A percentile compares a stretch with the other conserved stretches of the same genome.
These are phyloP conservation scores for Phytopythium ostracodes DNA, from an alignment of 352 stramenopile species.

Conservation along the genomic window DNA sequence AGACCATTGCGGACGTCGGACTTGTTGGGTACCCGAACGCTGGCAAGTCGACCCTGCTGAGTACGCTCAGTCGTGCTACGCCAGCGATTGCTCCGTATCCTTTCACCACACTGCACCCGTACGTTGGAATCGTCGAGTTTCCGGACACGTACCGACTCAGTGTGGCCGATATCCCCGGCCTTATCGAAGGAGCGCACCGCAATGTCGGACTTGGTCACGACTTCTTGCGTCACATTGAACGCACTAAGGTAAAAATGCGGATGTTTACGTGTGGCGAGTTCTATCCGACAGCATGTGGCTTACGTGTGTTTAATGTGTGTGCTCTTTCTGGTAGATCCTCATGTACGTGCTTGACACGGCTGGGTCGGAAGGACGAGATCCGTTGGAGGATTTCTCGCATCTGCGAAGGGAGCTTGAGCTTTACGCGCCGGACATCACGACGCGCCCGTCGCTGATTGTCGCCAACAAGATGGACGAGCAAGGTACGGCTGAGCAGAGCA, in stretches of 20 bases:
- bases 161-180: constrained; percentile 86
- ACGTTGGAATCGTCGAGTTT: constrained; percentile 95
- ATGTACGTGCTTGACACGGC: constrained; percentile 86
- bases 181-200: constrained; percentile 90
- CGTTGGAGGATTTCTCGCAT: constrained; percentile 68
- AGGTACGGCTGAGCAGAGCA: constrained; percentile 16
- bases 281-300: background rate
- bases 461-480: constrained; percentile 90
- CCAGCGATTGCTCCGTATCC: constrained; percentile 96
- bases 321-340: constrained; percentile 43
- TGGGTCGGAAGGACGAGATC: constrained; percentile 74
- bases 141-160: constrained; percentile 91
- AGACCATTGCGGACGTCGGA: constrained; percentile 97
- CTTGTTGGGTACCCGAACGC: constrained; percentile 99
- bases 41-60: constrained; percentile 96
- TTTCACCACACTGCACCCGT: constrained; percentile 97
- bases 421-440: constrained; percentile 84
- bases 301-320: background rate
- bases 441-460: constrained; percentile 76
- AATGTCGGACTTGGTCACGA: constrained; percentile 98
- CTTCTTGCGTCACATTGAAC: constrained; percentile 98
- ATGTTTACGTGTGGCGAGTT: too few species aligned
- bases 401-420: constrained; percentile 84
- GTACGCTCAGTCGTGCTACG: constrained; percentile 88
- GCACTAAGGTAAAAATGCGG: constrained; percentile 86